Evolutionary conservation across 257 asterid species (phyloP), one percentile per base, ranked within the genome.

Genomic region (Salvia miltiorrhiza): DNA sequence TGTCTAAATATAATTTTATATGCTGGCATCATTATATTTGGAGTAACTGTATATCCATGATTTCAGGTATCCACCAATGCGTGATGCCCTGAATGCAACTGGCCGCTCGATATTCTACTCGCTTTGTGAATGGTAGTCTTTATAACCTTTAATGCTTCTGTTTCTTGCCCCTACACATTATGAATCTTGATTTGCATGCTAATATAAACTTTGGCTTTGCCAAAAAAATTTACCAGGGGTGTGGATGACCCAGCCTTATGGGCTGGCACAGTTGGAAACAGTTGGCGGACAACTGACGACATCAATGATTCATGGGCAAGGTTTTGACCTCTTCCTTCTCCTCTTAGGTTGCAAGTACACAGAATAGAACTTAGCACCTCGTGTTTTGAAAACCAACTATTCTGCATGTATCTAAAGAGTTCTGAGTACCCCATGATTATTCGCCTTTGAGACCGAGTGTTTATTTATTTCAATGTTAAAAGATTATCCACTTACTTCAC

Each of bases 261-360:
- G 99, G 99, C 96, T 28, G 88, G 87, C 56, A 76, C 77, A 47
- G 82, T 90, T 69, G 97, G 99, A 72, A 87, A 93, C 84, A 94
- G 99, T 75, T 94, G 97, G 99, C 84, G 99, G 44, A 94, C 97
- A 19, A 90, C 99, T 37, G 85, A 87, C 3, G 97, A 94, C 80
- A 94, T 94, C 57, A 86, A 86, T 66, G 99, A 94, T 81, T 74
- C 97, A n/a, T 94, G 99, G 99, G 95, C 84, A 74, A 94, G 99
- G 97, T 93, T 81, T 65, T 75, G 60, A 37, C 21, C 52, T 53
- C 56, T 53, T 55, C 57, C 58, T 63, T 65, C 66, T 41, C 49
- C 33, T 64, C 37, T 60, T 72, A 23, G 4, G 53, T 60, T 53
- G 50, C 20, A 45, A 9, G 0, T 33, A 41, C 0, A 8, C 20